Percentiles rank a stretch among this genome's conserved stretches.
Conservation (phyloP, 148 eudicot genomes). For the Vaccinium corymbosum region DNA sequence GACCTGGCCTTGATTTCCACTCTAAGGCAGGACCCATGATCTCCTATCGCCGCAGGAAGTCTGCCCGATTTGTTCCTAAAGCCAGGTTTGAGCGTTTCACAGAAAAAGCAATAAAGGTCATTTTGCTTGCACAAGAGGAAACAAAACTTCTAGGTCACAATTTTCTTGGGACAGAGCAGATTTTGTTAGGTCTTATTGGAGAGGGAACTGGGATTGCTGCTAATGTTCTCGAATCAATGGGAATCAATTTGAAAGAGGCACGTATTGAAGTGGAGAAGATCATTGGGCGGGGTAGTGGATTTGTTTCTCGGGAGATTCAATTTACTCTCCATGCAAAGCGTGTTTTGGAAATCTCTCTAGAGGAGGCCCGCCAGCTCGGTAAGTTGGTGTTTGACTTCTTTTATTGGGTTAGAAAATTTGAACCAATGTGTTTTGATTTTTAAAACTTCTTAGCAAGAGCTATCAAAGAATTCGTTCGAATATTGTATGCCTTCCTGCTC, state of each 20-base stretch:
- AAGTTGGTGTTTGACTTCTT: conserved; percentile 8
- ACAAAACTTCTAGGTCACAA: conserved; percentile 88
- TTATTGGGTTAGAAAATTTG: neutral
- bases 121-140: conserved; percentile 97
- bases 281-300: conserved; percentile 92
- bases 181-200: conserved; percentile 85
- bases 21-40: conserved; percentile 54
- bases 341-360: conserved; percentile 83
- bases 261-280: conserved; percentile 97
- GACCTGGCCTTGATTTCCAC: conserved; percentile 42
- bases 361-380: conserved; percentile 94
- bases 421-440: neutral
- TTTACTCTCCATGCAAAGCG: conserved; percentile 96
- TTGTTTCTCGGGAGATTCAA: conserved; percentile 86
- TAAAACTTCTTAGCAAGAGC: neutral
- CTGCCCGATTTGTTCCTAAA: conserved; percentile 48
- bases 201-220: conserved; percentile 99
- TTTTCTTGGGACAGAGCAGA: conserved; percentile 93
- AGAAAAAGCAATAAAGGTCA: conserved; percentile 91
- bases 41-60: conserved; percentile 42
- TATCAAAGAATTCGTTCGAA: neutral
- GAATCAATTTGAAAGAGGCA: conserved; percentile 88
- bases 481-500: neutral
- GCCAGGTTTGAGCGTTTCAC: conserved; percentile 97
- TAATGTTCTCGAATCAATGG: conserved; percentile 94